phyloP scores from a whole-genome alignment of 371 early-diverging fungal species.

The Mucor lusitanicus region DNA sequence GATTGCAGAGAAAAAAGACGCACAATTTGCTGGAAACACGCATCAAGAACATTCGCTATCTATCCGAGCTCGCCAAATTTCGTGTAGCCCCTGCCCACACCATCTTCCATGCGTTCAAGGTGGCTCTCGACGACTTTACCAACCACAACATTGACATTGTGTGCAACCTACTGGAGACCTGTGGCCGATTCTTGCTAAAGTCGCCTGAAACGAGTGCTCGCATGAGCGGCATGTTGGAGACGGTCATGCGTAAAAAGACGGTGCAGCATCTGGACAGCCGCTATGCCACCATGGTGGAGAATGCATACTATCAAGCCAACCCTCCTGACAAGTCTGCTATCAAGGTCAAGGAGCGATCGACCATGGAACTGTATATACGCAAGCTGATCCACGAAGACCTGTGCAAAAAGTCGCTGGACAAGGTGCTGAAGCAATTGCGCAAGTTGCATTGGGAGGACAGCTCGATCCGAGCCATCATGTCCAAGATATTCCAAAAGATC shows the following conservation, averaged over 20 bases:
- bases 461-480: conserved; percentile 40
- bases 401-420: conserved; percentile 64
- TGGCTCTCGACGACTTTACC: conserved; percentile 82
- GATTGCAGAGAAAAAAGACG: conserved; percentile 67
- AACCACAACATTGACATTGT: conserved; percentile 83
- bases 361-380: conserved; percentile 84
- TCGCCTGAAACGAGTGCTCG: conserved; percentile 73
- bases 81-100: conserved; percentile 78
- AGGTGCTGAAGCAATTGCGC: conserved; percentile 74
- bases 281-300: conserved; percentile 87
- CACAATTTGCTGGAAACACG: conserved; percentile 73
- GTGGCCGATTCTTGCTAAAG: conserved; percentile 86
- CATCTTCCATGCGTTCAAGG: conserved; percentile 82
- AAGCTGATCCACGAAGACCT: conserved; percentile 85
- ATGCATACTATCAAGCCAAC: conserved; percentile 90
- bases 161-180: conserved; percentile 84
- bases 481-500: conserved; percentile 77
- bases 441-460: conserved; percentile 87
- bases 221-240: conserved; percentile 76
- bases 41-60: conserved; percentile 82
- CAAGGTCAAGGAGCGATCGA: conserved; percentile 65
- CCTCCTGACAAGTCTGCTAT: conserved; percentile 73
- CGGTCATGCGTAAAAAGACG: conserved; percentile 85
- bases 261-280: conserved; percentile 84
- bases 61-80: conserved; percentile 94